phyloP scores from a whole-genome alignment of 768 basidiomycete genomes.

The Xerocomellus amylosporus region DNA sequence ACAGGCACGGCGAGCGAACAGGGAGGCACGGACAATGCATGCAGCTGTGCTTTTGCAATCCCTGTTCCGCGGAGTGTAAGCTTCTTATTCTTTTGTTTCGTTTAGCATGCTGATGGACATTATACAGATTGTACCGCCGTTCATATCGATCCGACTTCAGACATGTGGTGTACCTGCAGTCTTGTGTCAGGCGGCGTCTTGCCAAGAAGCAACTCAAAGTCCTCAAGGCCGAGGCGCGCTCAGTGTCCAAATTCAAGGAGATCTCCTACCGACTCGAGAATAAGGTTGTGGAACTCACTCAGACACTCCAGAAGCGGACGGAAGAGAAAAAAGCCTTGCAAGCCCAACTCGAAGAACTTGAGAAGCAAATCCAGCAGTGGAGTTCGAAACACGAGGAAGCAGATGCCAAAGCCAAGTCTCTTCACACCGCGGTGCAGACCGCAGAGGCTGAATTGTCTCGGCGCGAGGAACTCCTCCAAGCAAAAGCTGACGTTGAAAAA shows the following conservation, averaged over 20 bases:
- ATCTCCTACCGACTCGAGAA: conserved; percentile 97
- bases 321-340: conserved; percentile 88
- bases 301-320: conserved; percentile 84
- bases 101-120: conserved; percentile 2
- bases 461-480: conserved; percentile 68
- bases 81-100: conserved; percentile 26
- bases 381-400: conserved; percentile 84
- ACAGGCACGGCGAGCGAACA: conserved; percentile 60
- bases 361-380: conserved; percentile 85
- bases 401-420: conserved; percentile 67
- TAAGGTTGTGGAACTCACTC: conserved; percentile 98
- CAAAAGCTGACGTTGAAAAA: conserved; percentile 78
- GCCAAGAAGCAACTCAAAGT: conserved; percentile 83
- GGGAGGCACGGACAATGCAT: conserved; percentile 49
- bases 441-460: conserved; percentile 69
- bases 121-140: conserved; percentile 51
- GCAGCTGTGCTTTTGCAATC: conserved; percentile 79
- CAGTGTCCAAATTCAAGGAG: conserved; percentile 97
- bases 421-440: conserved; percentile 64
- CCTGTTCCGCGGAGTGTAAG: conserved; percentile 86
- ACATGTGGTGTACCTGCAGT: conserved; percentile 83
- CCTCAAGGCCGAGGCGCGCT: conserved; percentile 89
- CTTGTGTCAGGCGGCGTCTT: conserved; percentile 83
- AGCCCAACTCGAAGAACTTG: conserved; percentile 69
- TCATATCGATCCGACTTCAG: conserved; percentile 57